Evolutionary conservation across 371 early-diverging fungal species (phyloP).

Genomic region (Mortierella sp.): DNA sequence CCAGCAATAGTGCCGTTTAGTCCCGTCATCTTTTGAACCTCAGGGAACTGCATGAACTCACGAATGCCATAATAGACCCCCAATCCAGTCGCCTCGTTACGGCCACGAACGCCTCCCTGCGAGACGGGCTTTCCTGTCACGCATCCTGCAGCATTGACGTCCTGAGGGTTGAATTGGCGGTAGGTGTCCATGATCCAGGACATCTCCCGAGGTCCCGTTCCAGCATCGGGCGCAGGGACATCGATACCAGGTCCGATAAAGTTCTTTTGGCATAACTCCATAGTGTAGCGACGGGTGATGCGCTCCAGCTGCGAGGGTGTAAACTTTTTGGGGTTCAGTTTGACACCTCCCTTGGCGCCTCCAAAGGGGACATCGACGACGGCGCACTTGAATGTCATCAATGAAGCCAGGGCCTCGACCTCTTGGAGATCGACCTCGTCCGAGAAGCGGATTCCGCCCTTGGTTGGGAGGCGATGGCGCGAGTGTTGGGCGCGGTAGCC

Average conservation of each 20-base stretch:
- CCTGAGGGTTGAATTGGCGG: constrained; percentile 87
- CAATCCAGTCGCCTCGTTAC: constrained; percentile 91
- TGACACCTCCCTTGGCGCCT: constrained; percentile 91
- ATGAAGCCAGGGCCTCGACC: constrained; percentile 83
- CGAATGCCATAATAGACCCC: constrained; percentile 91
- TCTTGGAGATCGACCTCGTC: constrained; percentile 89
- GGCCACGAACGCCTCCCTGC: constrained; percentile 91
- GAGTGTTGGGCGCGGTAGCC: constrained; percentile 93
- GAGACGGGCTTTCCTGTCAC: constrained; percentile 92
- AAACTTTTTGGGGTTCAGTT: constrained; percentile 85
- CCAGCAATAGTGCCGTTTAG: constrained; percentile 78
- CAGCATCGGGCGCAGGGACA: constrained; percentile 93
- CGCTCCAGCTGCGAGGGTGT: constrained; percentile 84
- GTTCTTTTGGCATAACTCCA: constrained; percentile 93
- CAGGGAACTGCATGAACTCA: constrained; percentile 86
- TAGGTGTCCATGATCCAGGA: constrained; percentile 95
- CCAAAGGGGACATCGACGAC: constrained; percentile 93
- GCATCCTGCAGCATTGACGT: constrained; percentile 88
- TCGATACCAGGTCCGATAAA: constrained; percentile 90
- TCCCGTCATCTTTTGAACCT: constrained; percentile 83
- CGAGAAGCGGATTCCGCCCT: constrained; percentile 90
- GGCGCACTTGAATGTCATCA: constrained; percentile 95
- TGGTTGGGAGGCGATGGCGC: constrained; percentile 88
- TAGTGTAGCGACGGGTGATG: constrained; percentile 90
- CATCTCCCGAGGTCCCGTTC: constrained; percentile 90